Evolutionary conservation across 169 alveolate species (phyloP), one percentile per base, ranked within the genome.

Genomic region (Plasmodium cynomolgi): DNA sequence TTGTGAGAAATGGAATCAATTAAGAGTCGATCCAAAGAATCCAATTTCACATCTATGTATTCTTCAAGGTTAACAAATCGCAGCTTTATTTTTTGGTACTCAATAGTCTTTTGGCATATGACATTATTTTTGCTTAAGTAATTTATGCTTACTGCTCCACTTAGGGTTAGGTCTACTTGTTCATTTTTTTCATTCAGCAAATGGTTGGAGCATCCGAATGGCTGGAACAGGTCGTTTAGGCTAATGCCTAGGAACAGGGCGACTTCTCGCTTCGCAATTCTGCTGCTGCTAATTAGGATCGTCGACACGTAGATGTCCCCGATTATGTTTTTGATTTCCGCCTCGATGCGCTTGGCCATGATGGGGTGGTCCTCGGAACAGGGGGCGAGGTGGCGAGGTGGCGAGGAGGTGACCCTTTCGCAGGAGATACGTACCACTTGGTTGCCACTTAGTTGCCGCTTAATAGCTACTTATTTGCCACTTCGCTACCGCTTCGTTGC

Each of bases 311-410:
- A 85, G 15, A 85, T 85, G 31, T 85, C 93, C 17, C 29, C 71
- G 23, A 85, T 85, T 1, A 85, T 54, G 71, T 77, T 74, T 77
- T 58, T 85, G 37, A 85, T 31, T 20, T 85, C 93, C 15, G 58
- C 86, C 71, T 74, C 93, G 29, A 85, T 85, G 31, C 34, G 44
- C 23, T 58, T 58, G 9, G 93, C 93, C 93, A 85, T 85, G 20
- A 0, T 73, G 73, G 33, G 20, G 2, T 11, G 5, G n/a, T 71
- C 79, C n/a, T 71, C 33, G 3, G 9, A 7, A 9, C 26, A 13
- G 26, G 34, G 13, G 81, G 5, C 1, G 81, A 31, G 20, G 81
- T 0, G 23, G 3, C 3, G 33, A 34, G 3, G n/a, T 3, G n/a
- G 17, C 1, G 26, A 3, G 58, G 23, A 56, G 75, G n/a, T n/a